These are phyloP conservation scores for cucumber (Cucumis sativus) DNA, from an alignment of 306 rosid species.

Conservation along the genomic window Cucumber_9930_V3 NC_026655.2:25346501-25347000, in stretches of 20 bases:
- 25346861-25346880: neutral
- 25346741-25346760: slow-evolving; percentile 36
- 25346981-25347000: neutral
- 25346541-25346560: slow-evolving; percentile 17
- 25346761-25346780: slow-evolving; percentile 54
- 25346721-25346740: slow-evolving; percentile 54
- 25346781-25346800: slow-evolving; percentile 73
- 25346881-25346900: neutral
- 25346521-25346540: slow-evolving; percentile 20
- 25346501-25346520: slow-evolving; percentile 20
- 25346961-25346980: neutral
- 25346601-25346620: slow-evolving; percentile 39
- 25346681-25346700: neutral
- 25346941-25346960: neutral
- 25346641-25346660: neutral
- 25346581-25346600: slow-evolving; percentile 22
- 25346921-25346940: neutral
- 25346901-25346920: neutral
- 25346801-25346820: slow-evolving; percentile 89
- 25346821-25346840: slow-evolving; percentile 61
- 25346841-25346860: slow-evolving; percentile 59
- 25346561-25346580: slow-evolving; percentile 18
- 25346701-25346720: neutral
- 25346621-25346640: slow-evolving; percentile 40
- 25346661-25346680: neutral